Percentiles rank a stretch among this genome's conserved stretches.
phyloP scores from a whole-genome alignment of 441 rosid genomes.

The Gossypium armourianum region DNA sequence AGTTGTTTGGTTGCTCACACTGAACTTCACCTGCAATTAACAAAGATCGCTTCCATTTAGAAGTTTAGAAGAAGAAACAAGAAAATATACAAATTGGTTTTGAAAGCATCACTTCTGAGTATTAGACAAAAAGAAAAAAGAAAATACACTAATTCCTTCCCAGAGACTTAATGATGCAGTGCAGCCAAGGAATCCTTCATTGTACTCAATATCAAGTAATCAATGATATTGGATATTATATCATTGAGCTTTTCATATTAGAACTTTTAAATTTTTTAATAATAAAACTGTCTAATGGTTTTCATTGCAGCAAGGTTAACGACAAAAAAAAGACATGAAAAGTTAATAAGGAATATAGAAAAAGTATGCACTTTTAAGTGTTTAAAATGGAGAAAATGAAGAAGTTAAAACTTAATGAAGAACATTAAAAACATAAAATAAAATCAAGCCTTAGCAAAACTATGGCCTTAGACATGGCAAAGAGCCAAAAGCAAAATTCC shows the following conservation, averaged over 20 bases:
- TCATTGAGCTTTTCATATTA: background rate
- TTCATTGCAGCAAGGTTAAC: background rate
- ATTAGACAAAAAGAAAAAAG: background rate
- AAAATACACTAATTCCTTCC: background rate
- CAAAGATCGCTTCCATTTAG: conserved; percentile 19
- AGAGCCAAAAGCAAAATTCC: background rate
- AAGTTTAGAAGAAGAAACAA: background rate
- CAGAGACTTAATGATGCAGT: background rate
- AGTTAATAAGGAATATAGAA: background rate
- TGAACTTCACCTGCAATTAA: conserved; percentile 78
- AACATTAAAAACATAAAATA: background rate
- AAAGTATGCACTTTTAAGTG: background rate
- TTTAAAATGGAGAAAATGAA: background rate
- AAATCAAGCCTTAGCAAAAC: background rate
- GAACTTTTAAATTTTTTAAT: background rate
- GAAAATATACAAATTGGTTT: background rate
- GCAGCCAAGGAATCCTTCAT: background rate
- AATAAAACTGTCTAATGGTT: background rate
- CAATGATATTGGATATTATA: background rate
- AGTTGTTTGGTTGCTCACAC: conserved; percentile 97
- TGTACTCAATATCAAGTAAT: background rate
- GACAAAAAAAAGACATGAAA: background rate
- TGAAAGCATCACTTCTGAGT: background rate
- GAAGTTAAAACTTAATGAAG: background rate
- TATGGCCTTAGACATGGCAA: background rate